Base-by-base conservation (phyloP, 768 basidiomycete species). In the Lactifluus subvellereus region DNA sequence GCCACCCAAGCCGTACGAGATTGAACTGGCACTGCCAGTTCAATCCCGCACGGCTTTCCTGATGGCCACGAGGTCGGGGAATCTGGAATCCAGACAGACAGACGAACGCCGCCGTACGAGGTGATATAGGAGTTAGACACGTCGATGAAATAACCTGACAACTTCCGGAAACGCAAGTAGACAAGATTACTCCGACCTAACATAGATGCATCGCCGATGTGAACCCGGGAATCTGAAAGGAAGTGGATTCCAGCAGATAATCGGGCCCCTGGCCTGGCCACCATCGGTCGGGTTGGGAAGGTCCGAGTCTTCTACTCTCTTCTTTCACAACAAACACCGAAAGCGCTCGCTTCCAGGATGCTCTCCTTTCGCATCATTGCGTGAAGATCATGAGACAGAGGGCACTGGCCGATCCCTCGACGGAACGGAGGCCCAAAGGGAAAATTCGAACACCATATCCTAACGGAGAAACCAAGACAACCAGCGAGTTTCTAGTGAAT, bases 261-360 rank as follows among this genome's bases (percentile, higher is more conserved):
- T 37, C n/a, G 13, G 30, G 10, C 33, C 53, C 35, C n/a, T 55
- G 54, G 43, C 43, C 11, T 5, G 40, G 40, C 43, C 47, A 54
- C 45, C 22, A 22, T 32, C 8, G 27, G 20, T 9, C 35, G 35
- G 35, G 5, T 20, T 43, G 45, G 30, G 38, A 57, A 62, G 27
- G 27, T 27, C 22, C 27, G 27, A 37, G 5, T 49, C 6, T 40
- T n/a, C 54, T 5, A 8, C 33, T 57, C 33, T 57, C 50, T 56
- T 16, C 40, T 27, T 57, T 57, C 61, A 53, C 51, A 58, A 58
- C 43, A 58, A 33, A 47, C n/a, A 7, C 56, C 62, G 45, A 40
- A 1, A 32, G 45, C 3, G n/a, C 42, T 37, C 22, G 45, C n/a
- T 33, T 22, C 20, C n/a, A 2, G 10, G 37, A 9, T 27, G 22